These are phyloP conservation scores for Singerocomus inundabilis DNA, from an alignment of 1,284 basidiomycete species.

Conservation along the genomic window DNA sequence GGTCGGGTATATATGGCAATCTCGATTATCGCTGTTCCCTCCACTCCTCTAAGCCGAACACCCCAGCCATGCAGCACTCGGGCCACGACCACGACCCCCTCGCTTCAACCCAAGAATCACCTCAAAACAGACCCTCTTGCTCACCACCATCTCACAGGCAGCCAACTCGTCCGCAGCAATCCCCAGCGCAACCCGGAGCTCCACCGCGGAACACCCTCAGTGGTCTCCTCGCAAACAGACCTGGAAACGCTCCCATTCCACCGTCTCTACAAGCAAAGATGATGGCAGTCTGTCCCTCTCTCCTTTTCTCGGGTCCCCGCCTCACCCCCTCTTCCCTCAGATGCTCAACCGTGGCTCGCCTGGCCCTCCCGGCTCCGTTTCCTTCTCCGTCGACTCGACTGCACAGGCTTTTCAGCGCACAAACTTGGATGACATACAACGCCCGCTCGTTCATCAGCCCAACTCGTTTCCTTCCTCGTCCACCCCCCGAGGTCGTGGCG, in stretches of 20 bases:
- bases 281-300: conserved; percentile 63
- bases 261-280: conserved; percentile 92
- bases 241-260: conserved; percentile 69
- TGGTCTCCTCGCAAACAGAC: conserved; percentile 39
- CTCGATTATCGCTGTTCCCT: conserved; percentile 30
- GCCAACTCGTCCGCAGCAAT: conserved; percentile 15
- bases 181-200: conserved; percentile 11
- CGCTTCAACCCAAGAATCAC: neutral
- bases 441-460: conserved; percentile 24
- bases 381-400: conserved; percentile 38
- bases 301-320: too few relatives aligned
- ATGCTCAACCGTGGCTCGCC: conserved; percentile 50
- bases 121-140: neutral
- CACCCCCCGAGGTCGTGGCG: conserved; percentile 32
- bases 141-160: conserved; percentile 12
- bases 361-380: conserved; percentile 16
- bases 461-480: conserved; percentile 32
- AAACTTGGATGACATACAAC: conserved; percentile 30
- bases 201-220: conserved; percentile 37
- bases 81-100: conserved; percentile 15
- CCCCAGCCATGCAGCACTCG: conserved; percentile 22
- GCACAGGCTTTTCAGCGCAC: conserved; percentile 42
- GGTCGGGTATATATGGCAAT: conserved; percentile 35
- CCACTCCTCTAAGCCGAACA: conserved; percentile 14
- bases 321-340: conserved; percentile 37